Percentiles rank a stretch among this genome's conserved stretches.
phyloP scores from a whole-genome alignment of 805 yeast genomes.

The Geotrichum ghanense region DNA sequence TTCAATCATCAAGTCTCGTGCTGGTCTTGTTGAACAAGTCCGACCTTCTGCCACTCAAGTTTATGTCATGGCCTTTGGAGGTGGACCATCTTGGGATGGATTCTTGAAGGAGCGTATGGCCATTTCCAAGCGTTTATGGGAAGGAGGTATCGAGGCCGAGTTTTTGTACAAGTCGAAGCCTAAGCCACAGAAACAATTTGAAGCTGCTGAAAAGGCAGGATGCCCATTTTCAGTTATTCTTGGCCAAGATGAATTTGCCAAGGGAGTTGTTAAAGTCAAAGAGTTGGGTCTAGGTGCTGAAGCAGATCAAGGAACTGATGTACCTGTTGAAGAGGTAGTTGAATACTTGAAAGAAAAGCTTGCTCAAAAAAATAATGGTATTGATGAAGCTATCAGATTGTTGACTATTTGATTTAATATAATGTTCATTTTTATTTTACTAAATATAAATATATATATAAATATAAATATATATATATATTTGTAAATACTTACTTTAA shows the following conservation, averaged over 20 bases:
- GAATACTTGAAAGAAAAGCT: conserved; percentile 39
- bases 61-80: conserved; percentile 95
- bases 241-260: conserved; percentile 86
- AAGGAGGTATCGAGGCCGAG: conserved; percentile 80
- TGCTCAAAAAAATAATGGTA: conserved; percentile 15
- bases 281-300: conserved; percentile 79
- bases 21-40: conserved; percentile 47
- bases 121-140: conserved; percentile 76
- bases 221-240: conserved; percentile 83
- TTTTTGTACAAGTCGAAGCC: conserved; percentile 88
- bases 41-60: conserved; percentile 88
- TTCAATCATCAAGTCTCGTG: conserved; percentile 74
- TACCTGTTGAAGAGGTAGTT: conserved; percentile 51
- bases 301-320: conserved; percentile 77
- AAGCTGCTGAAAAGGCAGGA: conserved; percentile 92
- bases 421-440: too few relatives aligned
- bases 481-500: too few relatives aligned
- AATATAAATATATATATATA: too few relatives aligned
- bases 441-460: too few relatives aligned
- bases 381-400: not conserved
- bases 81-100: conserved; percentile 94
- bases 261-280: conserved; percentile 78
- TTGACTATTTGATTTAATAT: not conserved
- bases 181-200: conserved; percentile 91
- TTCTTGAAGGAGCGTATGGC: conserved; percentile 86